Conservation (phyloP, 1,284 basidiomycete genomes). For the Golubevia sp. region DNA sequence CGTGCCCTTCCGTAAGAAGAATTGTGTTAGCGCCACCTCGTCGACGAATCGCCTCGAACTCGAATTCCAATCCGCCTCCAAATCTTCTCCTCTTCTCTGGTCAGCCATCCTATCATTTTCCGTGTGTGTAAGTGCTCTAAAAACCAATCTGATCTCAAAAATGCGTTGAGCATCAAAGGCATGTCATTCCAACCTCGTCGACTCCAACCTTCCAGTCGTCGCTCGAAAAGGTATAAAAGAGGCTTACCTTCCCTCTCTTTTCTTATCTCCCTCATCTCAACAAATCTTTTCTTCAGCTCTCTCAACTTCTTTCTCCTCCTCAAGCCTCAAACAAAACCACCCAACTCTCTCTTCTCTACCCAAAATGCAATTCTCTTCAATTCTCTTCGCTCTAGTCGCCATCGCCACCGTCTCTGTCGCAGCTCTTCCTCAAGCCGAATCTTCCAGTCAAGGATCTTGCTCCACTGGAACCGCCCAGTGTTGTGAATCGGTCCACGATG, state of each 20-base stretch:
- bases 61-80: too few species aligned
- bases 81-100: too few species aligned
- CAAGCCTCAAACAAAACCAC: slow-evolving; percentile 17
- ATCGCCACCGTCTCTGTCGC: slow-evolving; percentile 22
- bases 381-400: slow-evolving; percentile 28
- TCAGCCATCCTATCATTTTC: too few species aligned
- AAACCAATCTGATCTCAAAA: too few species aligned
- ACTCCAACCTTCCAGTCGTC: too few species aligned
- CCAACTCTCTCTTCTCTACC: slow-evolving; percentile 27
- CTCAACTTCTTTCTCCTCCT: slow-evolving; percentile 5
- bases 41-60: too few species aligned
- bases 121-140: too few species aligned
- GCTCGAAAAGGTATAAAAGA: slow-evolving; percentile 36
- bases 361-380: slow-evolving; percentile 48
- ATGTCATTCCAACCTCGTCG: too few species aligned
- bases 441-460: slow-evolving; percentile 19
- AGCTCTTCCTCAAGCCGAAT: slow-evolving; percentile 13
- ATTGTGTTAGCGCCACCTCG: too few species aligned
- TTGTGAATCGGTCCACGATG: slow-evolving; percentile 5
- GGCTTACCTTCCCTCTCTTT: slow-evolving; percentile 4
- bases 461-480: slow-evolving; percentile 30
- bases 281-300: slow-evolving; percentile 12
- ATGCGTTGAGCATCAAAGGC: too few species aligned
- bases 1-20: too few species aligned
- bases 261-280: too few species aligned